Evolutionary conservation across 73 alveolate species (phyloP).

Genomic region (Durusdinium trenchii): DNA sequence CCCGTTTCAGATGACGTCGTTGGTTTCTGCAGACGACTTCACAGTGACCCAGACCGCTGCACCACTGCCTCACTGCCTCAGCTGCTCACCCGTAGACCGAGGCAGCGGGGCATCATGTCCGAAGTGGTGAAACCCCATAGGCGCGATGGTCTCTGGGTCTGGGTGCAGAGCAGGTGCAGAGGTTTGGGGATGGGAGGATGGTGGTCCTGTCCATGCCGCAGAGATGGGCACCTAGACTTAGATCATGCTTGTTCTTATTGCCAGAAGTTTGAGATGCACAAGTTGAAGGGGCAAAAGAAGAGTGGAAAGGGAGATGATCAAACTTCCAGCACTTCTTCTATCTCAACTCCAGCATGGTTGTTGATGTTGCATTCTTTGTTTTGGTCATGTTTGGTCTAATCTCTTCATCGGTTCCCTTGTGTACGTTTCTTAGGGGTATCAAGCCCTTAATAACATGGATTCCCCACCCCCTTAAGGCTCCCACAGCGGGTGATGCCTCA

Average conservation of each 20-base stretch:
- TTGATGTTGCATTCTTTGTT: not conserved
- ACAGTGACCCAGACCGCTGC: not conserved
- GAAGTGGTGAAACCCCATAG: conserved; percentile 92
- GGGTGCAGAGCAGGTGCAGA: not conserved
- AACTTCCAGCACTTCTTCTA: too few species aligned
- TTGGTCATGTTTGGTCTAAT: not conserved
- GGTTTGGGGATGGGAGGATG: not conserved
- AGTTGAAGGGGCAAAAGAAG: too few species aligned
- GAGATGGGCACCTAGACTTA: too few species aligned
- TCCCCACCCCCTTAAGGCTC: too few species aligned
- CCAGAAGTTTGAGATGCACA: too few species aligned
- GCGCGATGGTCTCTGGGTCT: not conserved
- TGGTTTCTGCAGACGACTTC: not conserved
- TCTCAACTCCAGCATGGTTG: not conserved
- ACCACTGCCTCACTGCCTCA: not conserved
- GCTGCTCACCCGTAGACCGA: not conserved
- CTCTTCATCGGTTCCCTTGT: not conserved
- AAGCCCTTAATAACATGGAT: too few species aligned
- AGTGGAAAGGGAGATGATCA: too few species aligned
- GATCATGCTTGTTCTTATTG: too few species aligned
- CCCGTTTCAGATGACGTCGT: not conserved
- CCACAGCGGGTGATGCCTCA: too few species aligned
- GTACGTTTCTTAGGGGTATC: too few species aligned
- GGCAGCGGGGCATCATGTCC: conserved; percentile 93
- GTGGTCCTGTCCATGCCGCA: too few species aligned